Conservation (phyloP, 257 asterid species). For the Capsicum chinense region DNA sequence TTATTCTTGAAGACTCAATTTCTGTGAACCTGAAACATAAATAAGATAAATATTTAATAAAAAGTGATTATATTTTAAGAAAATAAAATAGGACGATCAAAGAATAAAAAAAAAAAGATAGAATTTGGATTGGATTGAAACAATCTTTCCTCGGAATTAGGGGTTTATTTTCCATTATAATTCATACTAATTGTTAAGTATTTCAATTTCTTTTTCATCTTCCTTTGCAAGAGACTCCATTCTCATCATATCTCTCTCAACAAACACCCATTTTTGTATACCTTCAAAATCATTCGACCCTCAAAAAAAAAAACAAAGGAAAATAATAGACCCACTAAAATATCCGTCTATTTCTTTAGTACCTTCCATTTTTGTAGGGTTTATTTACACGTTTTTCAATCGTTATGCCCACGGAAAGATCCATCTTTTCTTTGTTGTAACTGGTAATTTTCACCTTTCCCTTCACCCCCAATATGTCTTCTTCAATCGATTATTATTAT, state of each 20-base stretch:
- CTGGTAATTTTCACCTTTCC: slow-evolving; percentile 24
- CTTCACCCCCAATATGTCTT: not conserved
- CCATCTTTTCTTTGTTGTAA: slow-evolving; percentile 25
- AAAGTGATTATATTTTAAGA: too few species aligned
- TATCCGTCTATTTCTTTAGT: too few species aligned
- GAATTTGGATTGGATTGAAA: not conserved
- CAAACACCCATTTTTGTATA: not conserved
- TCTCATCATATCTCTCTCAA: not conserved
- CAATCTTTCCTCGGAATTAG: not conserved
- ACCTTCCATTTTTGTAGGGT: slow-evolving; percentile 31
- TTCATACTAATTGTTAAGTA: not conserved
- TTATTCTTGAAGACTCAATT: too few species aligned
- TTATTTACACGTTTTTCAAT: not conserved
- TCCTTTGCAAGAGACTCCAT: not conserved
- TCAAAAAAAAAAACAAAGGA: not conserved
- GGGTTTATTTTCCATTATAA: not conserved
- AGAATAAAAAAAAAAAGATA: too few species aligned
- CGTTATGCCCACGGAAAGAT: slow-evolving; percentile 16
- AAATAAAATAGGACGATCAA: too few species aligned
- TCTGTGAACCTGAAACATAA: too few species aligned
- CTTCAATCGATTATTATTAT: not conserved
- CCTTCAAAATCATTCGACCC: not conserved
- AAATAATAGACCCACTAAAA: not conserved
- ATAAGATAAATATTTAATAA: too few species aligned
- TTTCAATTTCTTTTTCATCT: not conserved